phyloP scores from a whole-genome alignment of 2,329 filamentous ascomycete genomes.

The Epichloe elymi region DNA sequence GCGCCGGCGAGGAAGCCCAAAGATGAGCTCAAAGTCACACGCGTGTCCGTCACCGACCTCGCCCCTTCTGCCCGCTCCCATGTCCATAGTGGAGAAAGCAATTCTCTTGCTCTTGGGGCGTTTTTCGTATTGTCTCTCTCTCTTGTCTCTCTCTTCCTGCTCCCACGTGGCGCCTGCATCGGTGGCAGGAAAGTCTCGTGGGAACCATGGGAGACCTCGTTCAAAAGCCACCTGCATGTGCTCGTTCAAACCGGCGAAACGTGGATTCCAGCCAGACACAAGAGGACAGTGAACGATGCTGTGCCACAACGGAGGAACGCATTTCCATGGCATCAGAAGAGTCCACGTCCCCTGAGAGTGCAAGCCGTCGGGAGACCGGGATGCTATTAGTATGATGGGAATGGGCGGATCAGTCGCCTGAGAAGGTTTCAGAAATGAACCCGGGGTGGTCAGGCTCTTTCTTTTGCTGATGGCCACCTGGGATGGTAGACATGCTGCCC shows the following conservation, averaged over 20 bases:
- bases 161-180: slow-evolving; percentile 71
- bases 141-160: slow-evolving; percentile 49
- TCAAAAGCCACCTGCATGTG: slow-evolving; percentile 73
- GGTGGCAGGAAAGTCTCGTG: slow-evolving; percentile 70
- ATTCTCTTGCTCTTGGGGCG: slow-evolving; percentile 71
- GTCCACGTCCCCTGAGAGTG: slow-evolving; percentile 63
- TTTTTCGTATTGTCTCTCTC: slow-evolving; percentile 65
- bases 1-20: slow-evolving; percentile 20
- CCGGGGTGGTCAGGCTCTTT: slow-evolving; percentile 49
- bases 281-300: slow-evolving; percentile 71
- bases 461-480: slow-evolving; percentile 75
- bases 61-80: slow-evolving; percentile 62
- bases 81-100: slow-evolving; percentile 59
- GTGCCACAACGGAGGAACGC: slow-evolving; percentile 75
- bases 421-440: slow-evolving; percentile 40
- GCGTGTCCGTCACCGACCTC: slow-evolving; percentile 73
- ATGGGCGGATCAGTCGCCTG: slow-evolving; percentile 57
- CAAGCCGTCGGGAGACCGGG: slow-evolving; percentile 31
- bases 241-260: slow-evolving; percentile 73
- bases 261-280: slow-evolving; percentile 64
- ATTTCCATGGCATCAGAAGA: slow-evolving; percentile 80
- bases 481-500: slow-evolving; percentile 52
- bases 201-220: slow-evolving; percentile 67
- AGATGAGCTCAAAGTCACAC: slow-evolving; percentile 70
- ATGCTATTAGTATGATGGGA: slow-evolving; percentile 58